Evolutionary conservation across 192 early-diverging fungal species (phyloP), one percentile per base, ranked within the genome.

Genomic region (Spizellomyces punctatus): DNA sequence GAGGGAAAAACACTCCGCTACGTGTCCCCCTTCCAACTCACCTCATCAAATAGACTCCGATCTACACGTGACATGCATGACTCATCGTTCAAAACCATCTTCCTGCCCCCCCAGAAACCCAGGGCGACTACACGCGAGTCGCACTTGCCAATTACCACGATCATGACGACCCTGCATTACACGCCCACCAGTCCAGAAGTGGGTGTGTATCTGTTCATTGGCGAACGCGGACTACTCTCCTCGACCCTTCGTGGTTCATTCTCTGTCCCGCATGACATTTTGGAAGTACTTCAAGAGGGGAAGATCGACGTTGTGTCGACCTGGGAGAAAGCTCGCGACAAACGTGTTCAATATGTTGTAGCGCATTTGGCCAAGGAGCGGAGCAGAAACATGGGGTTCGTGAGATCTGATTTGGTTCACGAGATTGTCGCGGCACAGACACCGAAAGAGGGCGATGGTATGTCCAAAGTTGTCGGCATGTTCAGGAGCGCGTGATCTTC

Each of bases 351-450:
- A 44, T 46, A 62, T 56, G 47, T 47, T 46, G 59, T 74, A 9
- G 56, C 66, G 6, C 66, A 68, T 41, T 43, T 60, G 8, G 12
- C 45, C 22, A 63, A 61, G 47, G 73, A 82, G 46, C 6, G 57
- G 4, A 73, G 74, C 27, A 59, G 83, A 14, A 72, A 80, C 69
- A 47, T 78, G 16, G 82, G 75, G 36, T 43, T 73, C n/a, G 55
- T 85, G 49, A 75, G 83, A 10, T 46, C n/a, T 41, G 83, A 85
- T 71, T 46, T 72, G 12, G 54, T 85, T 10, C 69, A 69, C 10
- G 78, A 82, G 27, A 22, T 71, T 48, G 75, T 77, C 8, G 56
- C 62, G 45, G 62, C 43, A 17, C 61, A 71, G 64, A 7, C 64
- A 52, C 48, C 72, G 54, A 63, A 64, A 41, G 42, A 73, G 72